These are phyloP conservation scores for Phytophthora quininea DNA, from an alignment of 352 stramenopile species.

Conservation along the genomic window DNA sequence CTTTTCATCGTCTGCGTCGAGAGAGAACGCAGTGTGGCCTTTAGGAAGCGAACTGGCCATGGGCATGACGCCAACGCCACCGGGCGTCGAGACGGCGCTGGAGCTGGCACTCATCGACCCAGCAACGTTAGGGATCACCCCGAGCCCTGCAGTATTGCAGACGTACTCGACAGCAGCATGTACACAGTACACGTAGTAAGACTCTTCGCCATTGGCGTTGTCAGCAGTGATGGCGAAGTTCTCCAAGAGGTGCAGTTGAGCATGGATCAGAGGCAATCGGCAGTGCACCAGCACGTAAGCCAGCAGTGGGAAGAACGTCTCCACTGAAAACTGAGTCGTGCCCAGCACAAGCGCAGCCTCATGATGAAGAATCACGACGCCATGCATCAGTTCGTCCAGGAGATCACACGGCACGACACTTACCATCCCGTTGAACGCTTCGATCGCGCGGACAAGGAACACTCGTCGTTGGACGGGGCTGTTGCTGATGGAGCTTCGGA, in stretches of 20 bases:
- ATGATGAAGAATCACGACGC: constrained; percentile 82
- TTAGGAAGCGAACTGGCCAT: constrained; percentile 22
- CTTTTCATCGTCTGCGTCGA: constrained; percentile 21
- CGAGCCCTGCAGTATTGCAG: constrained; percentile 69
- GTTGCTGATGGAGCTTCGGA: constrained; percentile 18
- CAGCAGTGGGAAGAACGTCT: constrained; percentile 88
- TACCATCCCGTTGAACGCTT: constrained; percentile 82
- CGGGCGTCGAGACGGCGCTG: constrained; percentile 33
- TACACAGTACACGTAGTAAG: constrained; percentile 91
- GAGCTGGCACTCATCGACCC: constrained; percentile 17
- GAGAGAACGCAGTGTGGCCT: constrained; percentile 16
- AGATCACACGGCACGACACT: constrained; percentile 85
- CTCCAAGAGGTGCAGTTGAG: constrained; percentile 83
- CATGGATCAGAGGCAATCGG: constrained; percentile 71
- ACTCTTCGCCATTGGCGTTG: constrained; percentile 86
- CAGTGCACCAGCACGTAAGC: constrained; percentile 84
- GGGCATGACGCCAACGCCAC: constrained; percentile 24
- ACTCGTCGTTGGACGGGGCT: constrained; percentile 42
- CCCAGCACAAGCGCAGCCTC: constrained; percentile 87
- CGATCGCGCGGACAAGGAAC: constrained; percentile 70
- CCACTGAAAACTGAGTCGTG: constrained; percentile 86
- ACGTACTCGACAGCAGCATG: constrained; percentile 86
- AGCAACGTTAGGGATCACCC: constrained; percentile 5
- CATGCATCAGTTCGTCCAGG: constrained; percentile 86
- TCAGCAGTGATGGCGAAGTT: constrained; percentile 82